Evolutionary conservation across 805 yeast species (phyloP), one percentile per base, ranked within the genome.

Genomic region (Candida saitoana): DNA sequence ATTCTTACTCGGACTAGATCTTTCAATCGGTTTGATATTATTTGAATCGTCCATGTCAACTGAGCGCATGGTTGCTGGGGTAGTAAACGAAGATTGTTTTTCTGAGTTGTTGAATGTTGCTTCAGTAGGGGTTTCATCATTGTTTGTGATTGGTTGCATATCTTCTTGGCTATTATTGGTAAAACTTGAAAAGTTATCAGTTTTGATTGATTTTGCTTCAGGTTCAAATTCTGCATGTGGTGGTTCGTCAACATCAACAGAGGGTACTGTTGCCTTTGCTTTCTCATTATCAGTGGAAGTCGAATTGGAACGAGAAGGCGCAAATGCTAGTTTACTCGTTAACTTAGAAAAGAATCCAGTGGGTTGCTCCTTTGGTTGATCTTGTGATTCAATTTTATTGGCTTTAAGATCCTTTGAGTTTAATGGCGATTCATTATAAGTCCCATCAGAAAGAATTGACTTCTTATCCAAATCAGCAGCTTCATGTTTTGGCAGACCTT

Each of bases 1-100:
- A 39, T 47, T 50, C 30, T 49, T 47, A 36, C 47, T 46, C 18
- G 57, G 53, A 8, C 50, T 30, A 19, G 20, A 32, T 22, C 27
- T 34, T 14, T 34, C 33, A 16, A 33, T n/a, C 4, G 37, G 14
- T 35, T 44, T 9, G 16, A 29, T 6, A 29, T 14, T 29, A 29
- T 14, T 29, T 14, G 32, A 29, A 14, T 29, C 32, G 11, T 29
- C 11, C 11, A 29, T 6, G 32, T 29, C 32, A 14, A 29, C 32
- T 9, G 32, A 22, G 11, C 27, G 27, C 27, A 11, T 22, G 27
- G 6, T 22, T 22, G 6, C 11, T 11, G 27, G 27, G 11, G 27
- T 22, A 22, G 27, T 22, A 22, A 22, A 22, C 11, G 27, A 22
- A 7, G 27, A 6, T 22, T 6, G 11, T 22, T 22, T 22, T 22